Base-by-base conservation (phyloP, 257 asterid genomes). In the Pogostemon cablin region DNA sequence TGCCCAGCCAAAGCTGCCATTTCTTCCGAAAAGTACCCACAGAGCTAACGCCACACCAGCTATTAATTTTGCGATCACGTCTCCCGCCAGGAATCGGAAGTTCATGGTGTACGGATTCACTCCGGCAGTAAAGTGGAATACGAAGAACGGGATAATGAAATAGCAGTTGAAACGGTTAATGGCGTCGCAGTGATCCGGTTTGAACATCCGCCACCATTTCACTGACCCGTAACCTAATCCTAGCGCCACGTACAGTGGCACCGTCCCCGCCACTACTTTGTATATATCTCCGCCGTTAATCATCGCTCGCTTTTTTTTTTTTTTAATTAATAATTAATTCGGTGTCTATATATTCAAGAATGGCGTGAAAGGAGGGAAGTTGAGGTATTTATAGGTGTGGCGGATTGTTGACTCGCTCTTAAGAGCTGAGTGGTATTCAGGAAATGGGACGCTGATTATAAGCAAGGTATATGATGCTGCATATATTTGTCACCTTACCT, bases 91-190 rank as follows among this genome's bases (percentile, higher is more conserved):
- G 81, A 90, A 92, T 3, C 80, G 77, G 17, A 12, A 88, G 68
- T 88, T 92, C 93, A 88, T 77, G 41, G 60, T 62, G 82, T 88
- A 90, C 9, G 96, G 97, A 62, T 90, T 52, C 9, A 90, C 82
- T 35, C 75, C 67, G 53, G 90, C 53, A 3, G 81, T 78, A 83
- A 92, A 88, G 1, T 85, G 81, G 64, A 92, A 92, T 17, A 83
- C 72, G 83, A 90, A 92, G 66, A 92, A 88, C 2, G 98, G 95
- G 60, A 91, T 68, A 25, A 91, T 73, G 79, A 88, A 90, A 15
- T 78, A 92, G 56, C 89, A 88, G 17, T 80, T 86, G 75, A 90
- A 82, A 1, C 93, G 84, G 68, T 88, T 92, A 37, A 92, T 85
- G 44, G 90, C 92, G 59, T 86, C 91, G 70, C 93, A 88, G 6